Base-by-base conservation (phyloP, 1,284 basidiomycete species). In the Tylopilus sp. region DNA sequence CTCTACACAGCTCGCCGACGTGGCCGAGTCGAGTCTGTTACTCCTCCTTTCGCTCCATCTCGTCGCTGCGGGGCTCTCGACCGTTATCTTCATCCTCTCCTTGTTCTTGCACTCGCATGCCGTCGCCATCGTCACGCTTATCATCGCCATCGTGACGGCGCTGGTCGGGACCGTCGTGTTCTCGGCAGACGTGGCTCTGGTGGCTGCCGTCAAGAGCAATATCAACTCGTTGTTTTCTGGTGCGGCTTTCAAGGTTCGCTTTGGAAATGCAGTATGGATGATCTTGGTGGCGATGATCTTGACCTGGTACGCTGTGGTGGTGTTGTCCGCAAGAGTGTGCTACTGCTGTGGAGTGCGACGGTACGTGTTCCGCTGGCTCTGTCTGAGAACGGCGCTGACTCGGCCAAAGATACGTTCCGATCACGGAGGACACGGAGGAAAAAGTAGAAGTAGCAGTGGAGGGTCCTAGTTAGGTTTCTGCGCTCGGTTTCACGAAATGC, bases 231-330 rank as follows among this genome's bases (percentile, higher is more conserved):
- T 81, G 7, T 64, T 73, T 10, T 61, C 69, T 5, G 72, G 74
- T 21, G 53, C 51, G 15, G 55, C 68, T 40, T 73, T 88, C 18
- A 64, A 57, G 0, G 74, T 84, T 4, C 54, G 63, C 4, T 84
- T 77, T 65, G 86, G 86, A n/a, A 80, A 82, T 51, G 86, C 66
- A 9, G 75, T 84, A 6, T 89, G 86, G 86, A 79, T 89, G 79
- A 74, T 80, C 23, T 57, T 86, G 18, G 72, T 63, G 8, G 80
- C 77, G 6, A 65, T 79, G 46, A 54, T 77, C 12, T 60, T 79
- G 53, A 75, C 78, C 2, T 88, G 85, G 82, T 37, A 77, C 4
- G 77, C 78, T 0, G 75, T 87, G 30, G 64, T 86, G 23, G 60
- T 79, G 13, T 68, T 86, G 42, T 80, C 80, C 33, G 77, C 79